Evolutionary conservation across 371 early-diverging fungal genomes (phyloP), one percentile per base, ranked within the genome.

Genomic region (Mucor sp.): DNA sequence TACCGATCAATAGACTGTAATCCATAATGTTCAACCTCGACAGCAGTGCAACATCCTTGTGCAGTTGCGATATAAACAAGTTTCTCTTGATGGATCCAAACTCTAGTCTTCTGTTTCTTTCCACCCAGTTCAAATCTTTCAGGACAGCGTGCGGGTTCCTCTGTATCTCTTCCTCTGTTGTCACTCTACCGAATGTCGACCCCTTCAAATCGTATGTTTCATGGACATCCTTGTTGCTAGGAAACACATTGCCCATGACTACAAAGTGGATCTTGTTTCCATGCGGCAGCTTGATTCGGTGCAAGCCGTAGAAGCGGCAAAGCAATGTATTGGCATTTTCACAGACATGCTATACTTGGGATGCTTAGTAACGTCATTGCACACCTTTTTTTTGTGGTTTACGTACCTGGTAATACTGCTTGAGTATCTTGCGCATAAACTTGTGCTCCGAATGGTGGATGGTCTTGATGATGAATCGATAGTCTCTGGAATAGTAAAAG

Each of bases 401-500:
- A 7, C 4, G 73, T 79, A 89, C 88, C 76, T 91, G 82, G 69
- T 90, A 93, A 81, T 98, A 98, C 19, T 93, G 79, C 55, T 85
- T 86, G 53, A 98, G 82, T 43, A 96, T 91, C 63, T 87, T 86
- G 32, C 92, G 85, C 85, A 98, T 82, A 66, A 94, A 95, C 76
- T 91, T 91, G 77, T 98, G 97, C 75, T 98, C 98, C 4, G 93
- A 82, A 68, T 92, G 92, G 75, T 93, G 95, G 50, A 97, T 93
- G 4, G 99, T 97, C 72, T 98, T 98, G 86, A 98, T 98, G 70
- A 98, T 97, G 79, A 95, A 97, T n/a, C 97, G 90, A 79, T 94
- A 96, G 81, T 98, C 99, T 69, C 92, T 89, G 14, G 95, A 97
- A 80, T 92, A 95, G 82, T 97, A 98, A 74, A 98, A 97, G 82